Evolutionary conservation across 2,329 filamentous ascomycete species (phyloP), one percentile per base, ranked within the genome.

Genomic region (Colletotrichum sp.): DNA sequence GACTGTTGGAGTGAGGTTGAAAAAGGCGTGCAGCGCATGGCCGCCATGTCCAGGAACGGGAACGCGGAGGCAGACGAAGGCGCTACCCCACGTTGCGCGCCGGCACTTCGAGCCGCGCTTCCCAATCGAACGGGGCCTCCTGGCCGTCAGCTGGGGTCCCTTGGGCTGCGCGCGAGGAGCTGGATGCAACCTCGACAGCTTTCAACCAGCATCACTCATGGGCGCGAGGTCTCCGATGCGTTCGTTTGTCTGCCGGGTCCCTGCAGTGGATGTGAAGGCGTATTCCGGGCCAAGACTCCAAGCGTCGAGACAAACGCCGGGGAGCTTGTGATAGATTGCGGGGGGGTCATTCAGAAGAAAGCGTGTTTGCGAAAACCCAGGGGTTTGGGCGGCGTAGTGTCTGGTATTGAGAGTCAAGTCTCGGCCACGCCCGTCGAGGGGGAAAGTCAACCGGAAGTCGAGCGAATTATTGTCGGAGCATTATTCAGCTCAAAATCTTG

Each of bases 101-200:
- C 73, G 69, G 73, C 57, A 68, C 52, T 75, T 73, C 73, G 73
- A 68, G 48, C 73, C 73, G 73, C 30, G 32, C 70, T 75, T 75
- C 73, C 73, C 63, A 63, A 55, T 63, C 27, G 30, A 59, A 32
- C 12, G 68, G 71, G 59, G 72, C 12, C 63, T 15, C 32, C 27
- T 68, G 36, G 25, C 68, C 57, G 63, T 64, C 63, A 72, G 57
- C 68, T 67, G 61, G 72, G 66, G 34, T 36, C 36, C 69, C 48
- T 71, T 60, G 68, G 60, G 7, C 52, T 68, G 15, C 69, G 59
- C 67, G 63, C 48, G 69, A 72, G 69, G 73, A 61, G 72, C 22
- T 64, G n/a, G 63, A 63, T 64, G 69, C 39, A 36, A 68, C 57
- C 63, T 39, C 72, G 5, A 16, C 39, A 36, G 57, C 39, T 57